phyloP scores from a whole-genome alignment of 306 rosid species.

The Castanospermum australe region DNA sequence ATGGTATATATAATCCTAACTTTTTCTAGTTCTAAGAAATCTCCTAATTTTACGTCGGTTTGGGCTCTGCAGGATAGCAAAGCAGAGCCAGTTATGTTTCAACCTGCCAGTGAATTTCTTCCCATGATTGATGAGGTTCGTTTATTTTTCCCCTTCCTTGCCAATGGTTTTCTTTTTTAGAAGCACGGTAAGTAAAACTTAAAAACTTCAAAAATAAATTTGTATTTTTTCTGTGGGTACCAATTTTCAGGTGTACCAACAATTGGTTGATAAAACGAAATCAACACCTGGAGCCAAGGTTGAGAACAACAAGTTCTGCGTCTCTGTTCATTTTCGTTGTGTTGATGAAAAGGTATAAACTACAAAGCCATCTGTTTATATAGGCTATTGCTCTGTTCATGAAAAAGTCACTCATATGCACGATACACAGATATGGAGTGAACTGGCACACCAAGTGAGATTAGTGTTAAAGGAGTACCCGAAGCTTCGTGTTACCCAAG shows the following conservation, averaged over 20 bases:
- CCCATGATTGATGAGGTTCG: constrained; percentile 78
- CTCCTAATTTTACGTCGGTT: neutral
- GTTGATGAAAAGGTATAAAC: constrained; percentile 75
- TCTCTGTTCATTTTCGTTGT: constrained; percentile 83
- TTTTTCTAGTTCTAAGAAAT: neutral
- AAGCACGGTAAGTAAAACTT: neutral
- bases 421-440: constrained; percentile 68
- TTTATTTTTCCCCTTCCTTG: neutral
- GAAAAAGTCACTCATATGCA: constrained; percentile 13
- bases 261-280: constrained; percentile 62
- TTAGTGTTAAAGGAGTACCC: constrained; percentile 75
- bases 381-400: neutral
- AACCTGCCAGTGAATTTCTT: constrained; percentile 80
- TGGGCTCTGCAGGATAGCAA: constrained; percentile 46
- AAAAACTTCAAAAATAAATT: neutral
- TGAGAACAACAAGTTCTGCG: constrained; percentile 82
- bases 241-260: constrained; percentile 51
- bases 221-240: neutral
- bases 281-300: constrained; percentile 71
- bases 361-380: neutral
- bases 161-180: constrained; percentile 14
- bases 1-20: constrained; percentile 7
- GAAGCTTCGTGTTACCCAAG: constrained; percentile 68
- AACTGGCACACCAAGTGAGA: constrained; percentile 62
- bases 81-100: constrained; percentile 61